A percentile compares a stretch with the other conserved stretches of the same genome.
These are phyloP conservation scores for Apium graveolens DNA, from an alignment of 129 eudicot genomes.

Conservation along the genomic window DNA sequence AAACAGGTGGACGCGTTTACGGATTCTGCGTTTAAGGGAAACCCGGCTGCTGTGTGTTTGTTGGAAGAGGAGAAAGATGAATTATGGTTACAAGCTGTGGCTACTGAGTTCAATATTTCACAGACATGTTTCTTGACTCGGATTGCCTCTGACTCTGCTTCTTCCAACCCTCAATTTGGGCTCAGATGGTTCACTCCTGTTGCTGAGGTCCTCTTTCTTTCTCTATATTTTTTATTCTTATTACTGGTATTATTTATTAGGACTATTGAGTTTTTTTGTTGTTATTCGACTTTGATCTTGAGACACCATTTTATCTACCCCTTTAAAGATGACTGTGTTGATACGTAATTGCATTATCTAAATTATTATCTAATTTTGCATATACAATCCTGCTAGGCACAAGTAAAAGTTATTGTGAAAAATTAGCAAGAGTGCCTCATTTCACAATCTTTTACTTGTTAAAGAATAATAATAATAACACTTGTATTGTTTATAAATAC, in stretches of 20 bases:
- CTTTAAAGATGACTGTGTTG: too few species aligned
- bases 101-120: slow-evolving; percentile 75
- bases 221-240: not conserved
- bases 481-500: too few species aligned
- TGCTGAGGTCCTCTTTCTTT: slow-evolving; percentile 37
- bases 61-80: slow-evolving; percentile 62
- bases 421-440: not conserved
- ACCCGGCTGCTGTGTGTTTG: slow-evolving; percentile 90
- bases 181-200: slow-evolving; percentile 94
- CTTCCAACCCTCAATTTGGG: slow-evolving; percentile 34
- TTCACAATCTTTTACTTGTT: too few species aligned
- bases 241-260: not conserved
- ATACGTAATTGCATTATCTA: too few species aligned
- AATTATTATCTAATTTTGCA: too few species aligned
- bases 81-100: slow-evolving; percentile 70
- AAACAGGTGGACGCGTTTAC: slow-evolving; percentile 75
- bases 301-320: too few species aligned
- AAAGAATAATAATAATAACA: not conserved
- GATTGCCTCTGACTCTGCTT: slow-evolving; percentile 20
- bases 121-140: slow-evolving; percentile 64
- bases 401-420: not conserved
- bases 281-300: too few species aligned
- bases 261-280: not conserved
- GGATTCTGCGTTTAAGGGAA: slow-evolving; percentile 72
- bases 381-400: too few species aligned